Conservation (phyloP, 768 basidiomycete species). For the Pleurotus pulmonarius region DNA sequence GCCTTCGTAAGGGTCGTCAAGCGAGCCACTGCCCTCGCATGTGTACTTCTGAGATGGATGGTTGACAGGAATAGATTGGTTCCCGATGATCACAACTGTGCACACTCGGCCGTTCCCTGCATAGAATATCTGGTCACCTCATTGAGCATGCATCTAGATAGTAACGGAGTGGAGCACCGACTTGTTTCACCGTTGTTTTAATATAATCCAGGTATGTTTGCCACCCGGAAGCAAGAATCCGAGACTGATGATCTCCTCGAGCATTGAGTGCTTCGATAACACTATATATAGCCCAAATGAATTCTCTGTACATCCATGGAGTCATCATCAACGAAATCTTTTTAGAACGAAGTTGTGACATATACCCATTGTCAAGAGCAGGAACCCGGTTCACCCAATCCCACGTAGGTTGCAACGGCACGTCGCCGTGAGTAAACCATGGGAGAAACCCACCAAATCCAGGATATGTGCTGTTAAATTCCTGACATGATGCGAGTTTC, state of each 20-base stretch:
- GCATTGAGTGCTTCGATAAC: constrained; percentile 15
- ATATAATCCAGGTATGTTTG: constrained; percentile 17
- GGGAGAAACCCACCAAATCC: constrained; percentile 23
- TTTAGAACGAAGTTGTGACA: neutral
- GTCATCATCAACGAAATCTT: neutral
- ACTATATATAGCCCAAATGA: constrained; percentile 21
- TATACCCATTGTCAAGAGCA: constrained; percentile 18
- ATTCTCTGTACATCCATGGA: constrained; percentile 9
- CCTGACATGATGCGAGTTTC: constrained; percentile 16
- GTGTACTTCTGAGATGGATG: constrained; percentile 17
- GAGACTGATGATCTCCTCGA: constrained; percentile 10
- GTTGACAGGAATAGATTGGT: constrained; percentile 16
- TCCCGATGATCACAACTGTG: constrained; percentile 16
- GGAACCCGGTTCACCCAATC: constrained; percentile 22
- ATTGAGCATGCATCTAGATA: neutral
- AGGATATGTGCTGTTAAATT: constrained; percentile 19
- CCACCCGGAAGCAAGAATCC: constrained; percentile 13
- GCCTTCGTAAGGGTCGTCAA: constrained; percentile 22
- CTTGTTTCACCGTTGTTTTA: constrained; percentile 13
- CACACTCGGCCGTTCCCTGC: constrained; percentile 18
- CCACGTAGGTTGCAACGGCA: constrained; percentile 16
- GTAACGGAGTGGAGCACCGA: neutral
- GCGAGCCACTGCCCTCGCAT: constrained; percentile 19
- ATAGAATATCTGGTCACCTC: constrained; percentile 17
- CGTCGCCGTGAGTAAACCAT: constrained; percentile 14